These are phyloP conservation scores for Coemansia sp. DNA, from an alignment of 192 early-diverging fungal genomes.

Conservation along the genomic window DNA sequence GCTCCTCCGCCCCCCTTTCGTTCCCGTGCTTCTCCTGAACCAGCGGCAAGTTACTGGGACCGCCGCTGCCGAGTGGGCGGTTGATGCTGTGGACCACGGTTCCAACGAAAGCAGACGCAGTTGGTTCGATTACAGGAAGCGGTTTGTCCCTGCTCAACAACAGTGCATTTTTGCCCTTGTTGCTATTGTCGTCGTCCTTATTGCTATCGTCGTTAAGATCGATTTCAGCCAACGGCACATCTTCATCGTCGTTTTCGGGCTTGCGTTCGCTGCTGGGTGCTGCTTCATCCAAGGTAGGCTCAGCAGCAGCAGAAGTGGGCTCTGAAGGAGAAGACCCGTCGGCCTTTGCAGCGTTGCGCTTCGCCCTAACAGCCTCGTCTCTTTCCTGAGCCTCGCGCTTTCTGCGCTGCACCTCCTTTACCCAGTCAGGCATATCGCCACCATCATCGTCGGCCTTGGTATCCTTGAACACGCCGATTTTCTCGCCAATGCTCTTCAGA, in stretches of 20 bases:
- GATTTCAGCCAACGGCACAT: slow-evolving; percentile 29
- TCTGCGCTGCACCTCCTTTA: slow-evolving; percentile 51
- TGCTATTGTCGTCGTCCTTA: neutral
- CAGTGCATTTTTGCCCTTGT: too few species aligned
- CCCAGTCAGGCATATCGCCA: slow-evolving; percentile 36
- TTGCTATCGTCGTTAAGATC: slow-evolving; percentile 5
- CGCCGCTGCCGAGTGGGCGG: neutral
- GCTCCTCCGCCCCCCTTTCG: neutral
- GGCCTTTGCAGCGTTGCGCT: neutral
- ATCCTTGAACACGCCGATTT: slow-evolving; percentile 14
- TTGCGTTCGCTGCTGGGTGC: neutral
- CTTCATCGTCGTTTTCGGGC: slow-evolving; percentile 19
- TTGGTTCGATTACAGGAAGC: slow-evolving; percentile 11
- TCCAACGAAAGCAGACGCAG: neutral
- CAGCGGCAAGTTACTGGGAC: neutral
- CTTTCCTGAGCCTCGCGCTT: slow-evolving; percentile 42
- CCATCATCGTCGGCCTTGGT: slow-evolving; percentile 4
- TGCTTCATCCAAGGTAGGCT: too few species aligned
- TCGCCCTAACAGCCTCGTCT: slow-evolving; percentile 15
- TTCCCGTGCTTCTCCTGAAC: neutral
- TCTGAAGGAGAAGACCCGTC: neutral
- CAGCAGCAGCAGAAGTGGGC: neutral
- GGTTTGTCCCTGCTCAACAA: slow-evolving; percentile 15
- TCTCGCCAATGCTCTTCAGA: slow-evolving; percentile 44
- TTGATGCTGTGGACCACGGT: neutral